phyloP scores from a whole-genome alignment of 495 filamentous ascomycete species.

The Aspergillus sclerotiicarbonarius region DNA sequence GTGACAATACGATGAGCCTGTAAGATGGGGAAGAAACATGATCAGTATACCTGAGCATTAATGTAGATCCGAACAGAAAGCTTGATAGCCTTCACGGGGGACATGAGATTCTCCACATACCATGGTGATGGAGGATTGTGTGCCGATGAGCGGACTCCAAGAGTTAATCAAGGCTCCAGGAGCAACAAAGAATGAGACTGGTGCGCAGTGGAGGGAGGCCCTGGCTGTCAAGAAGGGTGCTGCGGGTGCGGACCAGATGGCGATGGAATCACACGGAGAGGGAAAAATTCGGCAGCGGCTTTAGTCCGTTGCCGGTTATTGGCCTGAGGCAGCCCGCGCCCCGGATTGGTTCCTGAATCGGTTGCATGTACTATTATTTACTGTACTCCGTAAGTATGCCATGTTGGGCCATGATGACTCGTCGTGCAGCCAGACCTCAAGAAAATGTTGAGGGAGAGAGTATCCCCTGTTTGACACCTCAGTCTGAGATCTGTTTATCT shows the following conservation, averaged over 20 bases:
- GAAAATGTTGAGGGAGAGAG: no score
- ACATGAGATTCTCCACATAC: conserved; percentile 10
- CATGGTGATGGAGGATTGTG: conserved; percentile 11
- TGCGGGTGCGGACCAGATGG: conserved; percentile 10
- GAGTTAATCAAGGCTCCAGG: not conserved
- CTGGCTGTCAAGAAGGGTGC: not conserved
- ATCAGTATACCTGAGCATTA: not conserved
- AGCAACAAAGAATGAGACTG: not conserved
- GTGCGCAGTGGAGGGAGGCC: not conserved
- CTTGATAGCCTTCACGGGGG: not conserved
- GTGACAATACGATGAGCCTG: conserved; percentile 94
- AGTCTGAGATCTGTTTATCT: no score
- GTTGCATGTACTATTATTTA: no score
- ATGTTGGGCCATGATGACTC: no score
- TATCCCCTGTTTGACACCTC: no score
- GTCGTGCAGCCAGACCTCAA: no score
- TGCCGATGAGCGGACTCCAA: not conserved
- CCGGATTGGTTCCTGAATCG: not conserved
- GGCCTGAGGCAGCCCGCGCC: not conserved
- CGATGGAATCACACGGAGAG: conserved; percentile 29
- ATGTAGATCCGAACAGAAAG: not conserved
- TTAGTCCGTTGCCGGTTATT: conserved; percentile 4
- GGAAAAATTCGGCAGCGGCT: conserved; percentile 40
- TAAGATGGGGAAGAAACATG: not conserved
- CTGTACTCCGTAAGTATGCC: no score